Evolutionary conservation across 208 protist species (phyloP), one percentile per base, ranked within the genome.

Genomic region (Entamoeba dispar): DNA sequence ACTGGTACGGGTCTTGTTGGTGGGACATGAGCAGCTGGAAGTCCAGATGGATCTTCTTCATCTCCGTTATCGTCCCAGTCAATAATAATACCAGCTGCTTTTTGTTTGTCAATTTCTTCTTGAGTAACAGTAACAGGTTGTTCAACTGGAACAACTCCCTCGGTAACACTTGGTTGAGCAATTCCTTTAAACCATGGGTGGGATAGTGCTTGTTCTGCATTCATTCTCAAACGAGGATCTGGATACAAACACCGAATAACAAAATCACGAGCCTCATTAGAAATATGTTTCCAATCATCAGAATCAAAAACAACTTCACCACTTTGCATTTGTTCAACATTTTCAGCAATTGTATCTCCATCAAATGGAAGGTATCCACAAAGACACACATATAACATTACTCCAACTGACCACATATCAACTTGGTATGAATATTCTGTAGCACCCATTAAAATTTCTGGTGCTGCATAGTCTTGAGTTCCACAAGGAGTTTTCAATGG

Each of bases 371-470:
- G 61, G 8, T 86, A 86, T 31, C 61, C 61, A 86, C 61, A 86
- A 27, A 86, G 31, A 27, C 27, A 86, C 2, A 86, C 61, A 86
- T 86, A 86, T 12, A 86, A n/a, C 61, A 86, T 86, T 0, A 86
- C 61, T 5, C 94, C 96, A 47, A 94, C 91, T 49, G 93, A 93
- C 96, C 95, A 97, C 49, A 96, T 92, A 93, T 96, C 96, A 19
- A 96, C 93, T 7, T 86, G 92, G 27, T 92, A 57, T 34, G 93
- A 94, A 91, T 97, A 97, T 3, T 47, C 4, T 7, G 51, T 77
- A 8, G 95, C 94, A 6, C 94, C 94, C 27, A 96, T 94, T 15
- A 96, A 92, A 12, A 97, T 92, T 61, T 97, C 96, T 27, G 96
- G 96, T 10, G 96, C 95, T 34, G 95, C 92, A 92, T 96, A 97